A percentile compares a stretch with the other conserved stretches of the same genome.
Evolutionary conservation across 2,329 filamentous ascomycete species (phyloP).

Genomic region (Aureobasidium zeae): DNA sequence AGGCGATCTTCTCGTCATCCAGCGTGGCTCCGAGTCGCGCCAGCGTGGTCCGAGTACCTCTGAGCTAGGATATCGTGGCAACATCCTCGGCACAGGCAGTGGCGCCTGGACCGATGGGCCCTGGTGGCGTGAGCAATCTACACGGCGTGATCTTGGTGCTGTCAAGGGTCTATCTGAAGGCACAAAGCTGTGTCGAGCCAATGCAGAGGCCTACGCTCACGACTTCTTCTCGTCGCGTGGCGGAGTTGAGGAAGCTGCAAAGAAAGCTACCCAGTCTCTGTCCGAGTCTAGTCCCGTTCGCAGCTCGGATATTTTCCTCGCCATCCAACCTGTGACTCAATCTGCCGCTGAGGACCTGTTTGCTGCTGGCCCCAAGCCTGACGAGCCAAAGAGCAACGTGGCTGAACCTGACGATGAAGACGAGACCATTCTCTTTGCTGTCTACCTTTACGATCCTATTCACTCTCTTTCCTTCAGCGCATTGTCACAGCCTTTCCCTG

Average conservation of each 20-base stretch:
- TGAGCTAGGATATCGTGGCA: slow-evolving; percentile 48
- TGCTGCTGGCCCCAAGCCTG: slow-evolving; percentile 29
- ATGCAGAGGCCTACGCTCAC: slow-evolving; percentile 74
- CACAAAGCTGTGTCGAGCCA: slow-evolving; percentile 81
- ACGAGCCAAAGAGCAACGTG: slow-evolving; percentile 46
- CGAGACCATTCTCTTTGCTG: slow-evolving; percentile 60
- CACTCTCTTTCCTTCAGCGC: slow-evolving; percentile 82
- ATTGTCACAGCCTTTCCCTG: slow-evolving; percentile 72
- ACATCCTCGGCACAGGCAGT: slow-evolving; percentile 31
- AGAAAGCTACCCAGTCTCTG: slow-evolving; percentile 66
- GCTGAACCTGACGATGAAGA: slow-evolving; percentile 46
- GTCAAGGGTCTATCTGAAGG: slow-evolving; percentile 77
- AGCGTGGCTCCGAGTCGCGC: slow-evolving; percentile 79
- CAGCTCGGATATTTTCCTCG: slow-evolving; percentile 87
- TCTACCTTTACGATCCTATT: slow-evolving; percentile 78
- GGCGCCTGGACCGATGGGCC: slow-evolving; percentile 86
- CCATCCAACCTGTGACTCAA: slow-evolving; percentile 77
- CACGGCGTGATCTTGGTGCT: slow-evolving; percentile 64
- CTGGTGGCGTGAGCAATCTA: slow-evolving; percentile 70
- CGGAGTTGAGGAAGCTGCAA: slow-evolving; percentile 70
- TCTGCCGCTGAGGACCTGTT: slow-evolving; percentile 60
- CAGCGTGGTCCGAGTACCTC: slow-evolving; percentile 49
- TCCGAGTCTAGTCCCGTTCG: slow-evolving; percentile 82
- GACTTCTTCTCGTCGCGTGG: slow-evolving; percentile 76
- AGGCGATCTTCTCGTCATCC: slow-evolving; percentile 86